Evolutionary conservation across 2,329 filamentous ascomycete genomes (phyloP).

Genomic region (Alternaria sp.): DNA sequence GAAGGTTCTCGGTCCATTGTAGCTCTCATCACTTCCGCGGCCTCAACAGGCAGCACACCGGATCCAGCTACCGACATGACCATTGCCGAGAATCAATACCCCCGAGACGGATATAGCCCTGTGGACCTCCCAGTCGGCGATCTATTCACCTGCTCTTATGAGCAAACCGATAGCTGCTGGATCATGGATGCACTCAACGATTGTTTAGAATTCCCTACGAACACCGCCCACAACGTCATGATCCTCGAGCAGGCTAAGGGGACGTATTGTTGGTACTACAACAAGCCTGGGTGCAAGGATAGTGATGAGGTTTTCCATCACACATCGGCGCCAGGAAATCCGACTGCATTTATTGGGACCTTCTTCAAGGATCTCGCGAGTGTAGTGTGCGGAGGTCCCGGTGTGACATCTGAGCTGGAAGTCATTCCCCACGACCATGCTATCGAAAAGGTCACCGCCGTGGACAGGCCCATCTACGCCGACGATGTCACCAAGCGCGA

Average conservation of each 20-base stretch:
- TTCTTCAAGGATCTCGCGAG: not conserved
- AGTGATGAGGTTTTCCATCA: not conserved
- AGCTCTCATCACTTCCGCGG: not conserved
- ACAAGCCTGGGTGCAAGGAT: not conserved
- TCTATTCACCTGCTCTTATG: not conserved
- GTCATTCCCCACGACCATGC: not conserved
- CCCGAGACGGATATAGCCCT: not conserved
- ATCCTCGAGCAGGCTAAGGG: not conserved
- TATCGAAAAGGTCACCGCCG: not conserved
- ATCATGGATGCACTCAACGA: not conserved
- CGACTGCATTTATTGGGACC: not conserved
- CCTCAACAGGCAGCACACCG: not conserved
- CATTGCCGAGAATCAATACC: not conserved
- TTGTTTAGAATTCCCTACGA: not conserved
- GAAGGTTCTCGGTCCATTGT: not conserved
- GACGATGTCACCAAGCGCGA: not conserved
- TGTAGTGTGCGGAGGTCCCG: not conserved
- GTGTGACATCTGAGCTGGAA: not conserved
- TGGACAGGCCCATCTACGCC: not conserved
- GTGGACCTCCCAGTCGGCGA: not conserved
- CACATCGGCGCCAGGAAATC: not conserved
- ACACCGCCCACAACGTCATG: not conserved
- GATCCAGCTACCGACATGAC: not conserved
- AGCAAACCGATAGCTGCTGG: not conserved
- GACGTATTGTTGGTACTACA: not conserved